Evolutionary conservation across 2,329 filamentous ascomycete genomes (phyloP).

Genomic region (Fusarium sp.): DNA sequence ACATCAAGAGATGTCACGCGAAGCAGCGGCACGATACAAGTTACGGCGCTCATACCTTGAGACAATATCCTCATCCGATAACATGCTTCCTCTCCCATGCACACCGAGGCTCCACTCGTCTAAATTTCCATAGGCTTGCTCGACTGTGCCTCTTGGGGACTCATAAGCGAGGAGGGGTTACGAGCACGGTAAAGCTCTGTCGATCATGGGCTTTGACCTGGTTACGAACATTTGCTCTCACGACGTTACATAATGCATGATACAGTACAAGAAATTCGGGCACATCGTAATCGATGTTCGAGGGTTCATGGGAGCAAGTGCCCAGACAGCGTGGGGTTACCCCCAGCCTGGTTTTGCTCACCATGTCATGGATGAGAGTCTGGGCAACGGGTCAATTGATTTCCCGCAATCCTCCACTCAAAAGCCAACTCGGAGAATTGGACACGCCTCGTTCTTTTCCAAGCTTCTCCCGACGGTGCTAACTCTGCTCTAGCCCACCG

Average conservation of each 20-base stretch:
- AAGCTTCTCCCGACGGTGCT: background rate
- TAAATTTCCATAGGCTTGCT: background rate
- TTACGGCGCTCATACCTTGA: background rate
- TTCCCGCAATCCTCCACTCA: conserved; percentile 4
- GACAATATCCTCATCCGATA: background rate
- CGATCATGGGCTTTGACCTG: background rate
- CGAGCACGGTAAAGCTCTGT: background rate
- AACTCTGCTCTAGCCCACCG: background rate
- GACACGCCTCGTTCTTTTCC: background rate
- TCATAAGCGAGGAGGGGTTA: background rate
- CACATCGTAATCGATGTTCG: background rate
- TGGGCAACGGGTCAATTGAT: conserved; percentile 4
- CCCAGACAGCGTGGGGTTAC: background rate
- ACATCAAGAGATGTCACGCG: background rate
- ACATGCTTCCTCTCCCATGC: background rate
- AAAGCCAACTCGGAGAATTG: background rate
- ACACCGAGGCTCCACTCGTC: background rate
- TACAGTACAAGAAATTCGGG: background rate
- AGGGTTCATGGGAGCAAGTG: background rate
- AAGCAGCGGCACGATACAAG: background rate
- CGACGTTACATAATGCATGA: background rate
- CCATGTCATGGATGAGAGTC: conserved; percentile 29
- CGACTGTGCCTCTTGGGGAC: background rate
- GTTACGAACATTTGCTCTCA: background rate
- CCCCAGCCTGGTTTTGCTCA: background rate